Conservation (phyloP, 805 yeast species). For the Blastobotrys chiropterorum region DNA sequence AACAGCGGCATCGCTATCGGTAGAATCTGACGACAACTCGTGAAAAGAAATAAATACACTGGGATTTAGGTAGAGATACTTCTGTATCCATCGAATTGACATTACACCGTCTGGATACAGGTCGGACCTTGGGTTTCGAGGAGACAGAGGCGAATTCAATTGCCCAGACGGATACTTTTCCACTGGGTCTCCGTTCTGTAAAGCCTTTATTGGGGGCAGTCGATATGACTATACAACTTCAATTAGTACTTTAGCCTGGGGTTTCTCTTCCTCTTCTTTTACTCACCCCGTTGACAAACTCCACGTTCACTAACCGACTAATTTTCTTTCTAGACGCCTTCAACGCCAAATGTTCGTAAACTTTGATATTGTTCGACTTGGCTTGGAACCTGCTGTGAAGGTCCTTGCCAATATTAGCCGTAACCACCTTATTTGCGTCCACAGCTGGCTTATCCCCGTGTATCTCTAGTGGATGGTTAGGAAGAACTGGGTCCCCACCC, state of each 20-base stretch:
- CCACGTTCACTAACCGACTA: constrained; percentile 15
- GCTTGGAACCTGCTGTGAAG: constrained; percentile 11
- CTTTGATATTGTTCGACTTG: constrained; percentile 12
- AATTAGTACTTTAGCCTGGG: too few species aligned
- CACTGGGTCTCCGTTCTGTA: constrained; percentile 4
- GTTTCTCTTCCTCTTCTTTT: too few species aligned
- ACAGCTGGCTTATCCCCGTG: constrained; percentile 7
- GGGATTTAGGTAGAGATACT: constrained; percentile 45
- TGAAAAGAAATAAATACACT: constrained; percentile 41
- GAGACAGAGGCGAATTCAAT: constrained; percentile 36
- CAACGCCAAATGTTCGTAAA: constrained; percentile 17
- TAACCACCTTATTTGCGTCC: neutral
- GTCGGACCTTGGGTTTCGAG: constrained; percentile 37
- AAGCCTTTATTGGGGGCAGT: neutral
- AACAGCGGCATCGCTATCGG: constrained; percentile 25
- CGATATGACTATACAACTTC: neutral
- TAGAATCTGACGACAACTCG: constrained; percentile 25
- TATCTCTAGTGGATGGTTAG: constrained; percentile 10
- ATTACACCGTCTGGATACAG: constrained; percentile 39
- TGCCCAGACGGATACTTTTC: constrained; percentile 11
- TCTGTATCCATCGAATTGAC: constrained; percentile 46
- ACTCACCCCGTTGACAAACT: constrained; percentile 15
- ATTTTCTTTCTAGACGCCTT: constrained; percentile 14
- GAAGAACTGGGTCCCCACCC: constrained; percentile 2
- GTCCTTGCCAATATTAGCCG: constrained; percentile 11